These are phyloP conservation scores for Boletus pseudo-olivaceus DNA, from an alignment of 768 basidiomycete genomes.

Conservation along the genomic window DNA sequence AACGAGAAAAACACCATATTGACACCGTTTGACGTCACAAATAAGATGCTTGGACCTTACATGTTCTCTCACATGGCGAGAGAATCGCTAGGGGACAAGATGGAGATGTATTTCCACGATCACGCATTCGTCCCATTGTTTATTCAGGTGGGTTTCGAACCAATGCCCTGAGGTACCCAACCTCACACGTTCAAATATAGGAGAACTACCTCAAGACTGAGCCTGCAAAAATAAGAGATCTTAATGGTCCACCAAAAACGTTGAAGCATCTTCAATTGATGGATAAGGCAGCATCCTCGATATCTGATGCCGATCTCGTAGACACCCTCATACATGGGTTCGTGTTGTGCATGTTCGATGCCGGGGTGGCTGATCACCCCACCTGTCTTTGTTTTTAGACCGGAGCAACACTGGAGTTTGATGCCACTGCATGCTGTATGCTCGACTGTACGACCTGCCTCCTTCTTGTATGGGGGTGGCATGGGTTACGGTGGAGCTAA, in stretches of 20 bases:
- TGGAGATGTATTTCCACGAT: slow-evolving; percentile 96
- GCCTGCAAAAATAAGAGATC: slow-evolving; percentile 56
- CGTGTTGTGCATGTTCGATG: background rate
- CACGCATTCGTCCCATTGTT: slow-evolving; percentile 92
- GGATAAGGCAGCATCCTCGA: slow-evolving; percentile 84
- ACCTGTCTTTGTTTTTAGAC: slow-evolving; percentile 39
- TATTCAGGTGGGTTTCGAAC: slow-evolving; percentile 62
- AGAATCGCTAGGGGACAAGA: slow-evolving; percentile 84
- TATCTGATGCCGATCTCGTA: slow-evolving; percentile 93
- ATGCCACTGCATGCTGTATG: slow-evolving; percentile 92
- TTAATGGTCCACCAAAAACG: slow-evolving; percentile 58
- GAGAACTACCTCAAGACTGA: slow-evolving; percentile 93
- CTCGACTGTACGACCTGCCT: slow-evolving; percentile 88
- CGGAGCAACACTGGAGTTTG: slow-evolving; percentile 93
- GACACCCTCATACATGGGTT: slow-evolving; percentile 94
- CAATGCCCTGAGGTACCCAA: background rate
- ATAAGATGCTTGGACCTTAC: slow-evolving; percentile 87
- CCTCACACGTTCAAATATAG: slow-evolving; percentile 37
- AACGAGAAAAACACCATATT: slow-evolving; percentile 92
- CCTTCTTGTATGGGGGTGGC: slow-evolving; percentile 71
- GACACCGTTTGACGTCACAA: slow-evolving; percentile 90
- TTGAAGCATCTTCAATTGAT: slow-evolving; percentile 78
- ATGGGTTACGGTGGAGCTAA: slow-evolving; percentile 64
- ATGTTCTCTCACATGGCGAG: slow-evolving; percentile 79
- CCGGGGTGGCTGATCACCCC: background rate